phyloP scores from a whole-genome alignment of 768 basidiomycete species.

The Trametes coccinea region DNA sequence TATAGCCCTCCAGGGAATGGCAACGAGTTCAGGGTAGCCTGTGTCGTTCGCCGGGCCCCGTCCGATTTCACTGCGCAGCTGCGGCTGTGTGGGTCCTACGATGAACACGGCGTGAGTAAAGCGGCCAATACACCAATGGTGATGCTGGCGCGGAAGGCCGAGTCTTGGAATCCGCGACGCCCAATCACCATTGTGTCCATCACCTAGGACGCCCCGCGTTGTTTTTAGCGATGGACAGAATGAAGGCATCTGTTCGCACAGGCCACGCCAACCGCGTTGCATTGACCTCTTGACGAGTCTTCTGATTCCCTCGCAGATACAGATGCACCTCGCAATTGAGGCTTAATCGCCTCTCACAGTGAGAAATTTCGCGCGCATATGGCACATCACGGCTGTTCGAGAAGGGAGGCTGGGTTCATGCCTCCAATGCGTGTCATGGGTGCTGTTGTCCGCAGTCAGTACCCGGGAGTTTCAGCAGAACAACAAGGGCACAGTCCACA shows the following conservation, averaged over 20 bases:
- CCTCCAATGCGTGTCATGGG: conserved; percentile 12
- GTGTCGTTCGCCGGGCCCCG: conserved; percentile 5
- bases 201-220: not conserved
- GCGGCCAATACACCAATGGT: conserved; percentile 4
- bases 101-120: conserved; percentile 19
- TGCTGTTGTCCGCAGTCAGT: conserved; percentile 7
- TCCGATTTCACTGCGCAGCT: conserved; percentile 18
- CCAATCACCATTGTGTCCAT: conserved; percentile 10
- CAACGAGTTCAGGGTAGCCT: not conserved
- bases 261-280: conserved; percentile 9
- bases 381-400: conserved; percentile 4
- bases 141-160: conserved; percentile 5
- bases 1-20: conserved; percentile 6
- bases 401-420: not conserved
- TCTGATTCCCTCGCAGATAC: conserved; percentile 11
- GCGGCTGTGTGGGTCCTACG: conserved; percentile 13
- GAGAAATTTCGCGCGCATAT: conserved; percentile 20
- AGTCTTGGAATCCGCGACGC: not conserved
- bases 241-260: conserved; percentile 10
- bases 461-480: not conserved
- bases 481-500: not conserved
- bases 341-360: conserved; percentile 15
- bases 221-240: conserved; percentile 18
- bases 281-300: conserved; percentile 1
- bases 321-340: not conserved